Percentiles rank a stretch among this genome's conserved stretches.
Conservation (phyloP, 495 filamentous ascomycete species). For the Hypoxylon fuscum region DNA sequence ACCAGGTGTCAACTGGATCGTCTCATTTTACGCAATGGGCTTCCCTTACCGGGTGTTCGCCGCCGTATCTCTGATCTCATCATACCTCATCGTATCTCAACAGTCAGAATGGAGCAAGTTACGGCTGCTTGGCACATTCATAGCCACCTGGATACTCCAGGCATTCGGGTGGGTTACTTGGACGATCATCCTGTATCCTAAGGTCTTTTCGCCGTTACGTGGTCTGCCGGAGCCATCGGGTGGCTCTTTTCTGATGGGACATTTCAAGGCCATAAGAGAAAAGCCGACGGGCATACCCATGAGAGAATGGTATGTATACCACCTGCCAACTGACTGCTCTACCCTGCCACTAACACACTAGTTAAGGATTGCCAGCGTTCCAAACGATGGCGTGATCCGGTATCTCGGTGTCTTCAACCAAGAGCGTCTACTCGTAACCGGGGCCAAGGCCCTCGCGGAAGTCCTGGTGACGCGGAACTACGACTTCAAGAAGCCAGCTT, state of each 20-base stretch:
- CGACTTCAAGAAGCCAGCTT: conserved; percentile 77
- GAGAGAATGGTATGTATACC: conserved; percentile 62
- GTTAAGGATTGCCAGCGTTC: conserved; percentile 69
- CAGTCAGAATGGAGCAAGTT: conserved; percentile 38
- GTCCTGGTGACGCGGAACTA: conserved; percentile 76
- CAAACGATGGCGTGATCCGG: conserved; percentile 88
- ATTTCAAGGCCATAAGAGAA: conserved; percentile 63
- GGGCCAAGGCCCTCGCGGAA: conserved; percentile 72
- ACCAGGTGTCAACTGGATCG: not conserved
- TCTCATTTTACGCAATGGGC: conserved; percentile 20
- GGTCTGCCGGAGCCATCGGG: conserved; percentile 67
- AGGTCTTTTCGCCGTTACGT: conserved; percentile 74
- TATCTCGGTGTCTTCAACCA: conserved; percentile 74
- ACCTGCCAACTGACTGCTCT: not conserved
- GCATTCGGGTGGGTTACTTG: conserved; percentile 52
- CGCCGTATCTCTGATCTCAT: conserved; percentile 38
- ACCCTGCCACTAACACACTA: conserved; percentile 12
- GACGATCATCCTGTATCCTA: conserved; percentile 71
- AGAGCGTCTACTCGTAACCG: conserved; percentile 74
- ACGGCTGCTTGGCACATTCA: conserved; percentile 37
- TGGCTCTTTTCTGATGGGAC: conserved; percentile 59
- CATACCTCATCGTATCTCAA: conserved; percentile 47
- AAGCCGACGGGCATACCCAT: conserved; percentile 69
- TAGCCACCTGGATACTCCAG: conserved; percentile 39
- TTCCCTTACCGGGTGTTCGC: conserved; percentile 38